Evolutionary conservation across 108 stramenopile species (phyloP), one percentile per base, ranked within the genome.

Genomic region (Nitzschia palea): DNA sequence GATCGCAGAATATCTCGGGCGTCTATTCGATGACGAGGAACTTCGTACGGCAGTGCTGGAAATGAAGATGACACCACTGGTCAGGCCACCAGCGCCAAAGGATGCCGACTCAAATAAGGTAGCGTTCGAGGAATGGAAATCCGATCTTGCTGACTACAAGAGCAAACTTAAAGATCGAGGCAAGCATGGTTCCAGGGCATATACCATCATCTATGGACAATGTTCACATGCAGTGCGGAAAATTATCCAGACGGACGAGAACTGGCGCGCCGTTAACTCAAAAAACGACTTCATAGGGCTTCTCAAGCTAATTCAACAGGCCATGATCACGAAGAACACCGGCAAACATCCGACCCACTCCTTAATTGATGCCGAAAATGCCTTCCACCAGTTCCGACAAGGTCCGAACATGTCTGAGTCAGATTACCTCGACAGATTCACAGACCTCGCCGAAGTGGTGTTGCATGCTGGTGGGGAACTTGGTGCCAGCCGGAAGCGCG

Each of bases 401-500:
- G 25, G 25, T 2, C 6, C 42, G 28, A 47, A 51, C 23, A 15
- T n/a, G n/a, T 12, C 32, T 30, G 31, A 18, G 10, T 36, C 57
- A 56, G 57, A 4, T 2, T 67, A 68, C 36, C n/a, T 61, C 17
- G 60, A 60, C 14, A 15, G 36, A 12, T 61, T 75, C 44, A 20
- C 47, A 44, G 44, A 52, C 20, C 25, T 25, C 14, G 55, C 48
- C 47, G 74, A 67, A 44, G 72, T 32, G 17, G 33, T 32, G 14
- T 59, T 48, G 60, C 6, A 42, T 9, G 47, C 42, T 20, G 14
- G 9, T 26, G 4, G 42, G 17, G 34, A 18, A 35, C 25, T 17
- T 40, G 4, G 12, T 9, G n/a, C n/a, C n/a, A n/a, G n/a, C n/a
- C n/a, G n/a, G n/a, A n/a, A n/a, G n/a, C n/a, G n/a, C n/a, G n/a